Percentiles rank a stretch among this genome's conserved stretches.
Conservation (phyloP, 805 yeast genomes). For the Zygotorulaspora danielsina region DNA sequence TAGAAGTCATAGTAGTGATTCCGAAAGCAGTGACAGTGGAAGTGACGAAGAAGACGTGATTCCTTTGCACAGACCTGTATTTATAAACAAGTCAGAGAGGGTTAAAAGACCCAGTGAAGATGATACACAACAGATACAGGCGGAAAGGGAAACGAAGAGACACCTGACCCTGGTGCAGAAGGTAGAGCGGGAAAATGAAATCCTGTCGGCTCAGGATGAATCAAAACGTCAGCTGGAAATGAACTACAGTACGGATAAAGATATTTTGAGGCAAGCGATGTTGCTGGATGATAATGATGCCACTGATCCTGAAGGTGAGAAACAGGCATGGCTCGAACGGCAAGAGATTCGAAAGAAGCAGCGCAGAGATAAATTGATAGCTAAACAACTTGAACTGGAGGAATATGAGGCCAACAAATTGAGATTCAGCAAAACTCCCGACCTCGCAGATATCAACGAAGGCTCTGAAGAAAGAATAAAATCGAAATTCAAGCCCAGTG, state of each 20-base stretch:
- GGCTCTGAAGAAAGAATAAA: not conserved
- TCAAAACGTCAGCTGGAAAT: constrained; percentile 10
- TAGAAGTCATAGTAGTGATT: not conserved
- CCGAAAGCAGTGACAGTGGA: constrained; percentile 8
- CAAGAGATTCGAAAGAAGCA: constrained; percentile 20
- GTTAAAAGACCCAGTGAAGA: not conserved
- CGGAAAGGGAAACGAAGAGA: constrained; percentile 7
- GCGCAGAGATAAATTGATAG: constrained; percentile 21
- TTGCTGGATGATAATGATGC: constrained; percentile 29
- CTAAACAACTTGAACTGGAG: constrained; percentile 28
- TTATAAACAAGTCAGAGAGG: constrained; percentile 14
- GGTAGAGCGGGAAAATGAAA: constrained; percentile 15
- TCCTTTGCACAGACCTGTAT: constrained; percentile 28
- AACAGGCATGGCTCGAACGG: constrained; percentile 24
- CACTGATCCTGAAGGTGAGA: constrained; percentile 24
- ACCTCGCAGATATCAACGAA: not conserved
- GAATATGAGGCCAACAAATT: constrained; percentile 24
- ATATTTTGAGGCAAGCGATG: constrained; percentile 20
- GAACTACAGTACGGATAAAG: constrained; percentile 28
- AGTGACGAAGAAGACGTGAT: constrained; percentile 25
- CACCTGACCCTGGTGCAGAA: constrained; percentile 11
- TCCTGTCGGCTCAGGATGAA: constrained; percentile 11
- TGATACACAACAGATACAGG: not conserved
- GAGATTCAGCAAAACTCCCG: constrained; percentile 3
- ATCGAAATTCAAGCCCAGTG: not conserved